These are phyloP conservation scores for Candida schatavii DNA, from an alignment of 805 yeast genomes.

Conservation along the genomic window DNA sequence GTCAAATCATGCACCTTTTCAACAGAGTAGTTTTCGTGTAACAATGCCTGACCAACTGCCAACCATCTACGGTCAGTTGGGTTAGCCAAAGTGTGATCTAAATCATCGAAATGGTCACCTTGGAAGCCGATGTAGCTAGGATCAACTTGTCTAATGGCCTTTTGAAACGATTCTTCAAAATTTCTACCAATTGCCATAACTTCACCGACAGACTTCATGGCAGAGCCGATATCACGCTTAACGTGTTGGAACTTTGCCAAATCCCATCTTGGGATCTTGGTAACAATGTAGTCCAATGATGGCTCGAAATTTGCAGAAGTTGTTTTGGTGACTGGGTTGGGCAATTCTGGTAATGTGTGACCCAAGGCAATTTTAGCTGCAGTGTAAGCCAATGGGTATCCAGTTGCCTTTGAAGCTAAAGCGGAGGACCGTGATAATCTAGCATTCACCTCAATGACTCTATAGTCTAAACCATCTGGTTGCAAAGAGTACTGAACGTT, in stretches of 20 bases:
- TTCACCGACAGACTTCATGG: conserved; percentile 99
- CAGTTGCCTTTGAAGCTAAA: conserved; percentile 97
- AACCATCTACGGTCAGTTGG: conserved; percentile 97
- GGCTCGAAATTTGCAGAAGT: conserved; percentile 98
- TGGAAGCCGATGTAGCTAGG: conserved; percentile 90
- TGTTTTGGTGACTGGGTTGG: conserved; percentile 94
- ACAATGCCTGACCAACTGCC: conserved; percentile 95
- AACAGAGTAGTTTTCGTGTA: conserved; percentile 87
- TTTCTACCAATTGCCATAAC: conserved; percentile 99
- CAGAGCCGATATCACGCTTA: conserved; percentile 86
- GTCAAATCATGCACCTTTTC: conserved; percentile 89
- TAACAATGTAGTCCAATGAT: conserved; percentile 91
- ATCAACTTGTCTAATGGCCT: conserved; percentile 86
- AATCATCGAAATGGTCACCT: conserved; percentile 73
- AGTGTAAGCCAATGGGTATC: conserved; percentile 97
- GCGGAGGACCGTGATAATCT: conserved; percentile 97
- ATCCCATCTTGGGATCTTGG: conserved; percentile 99
- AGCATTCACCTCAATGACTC: conserved; percentile 97
- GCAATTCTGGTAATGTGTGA: conserved; percentile 89
- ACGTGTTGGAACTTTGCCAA: conserved; percentile 93
- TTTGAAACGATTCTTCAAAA: conserved; percentile 96
- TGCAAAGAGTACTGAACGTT: conserved; percentile 95
- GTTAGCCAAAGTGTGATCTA: conserved; percentile 72
- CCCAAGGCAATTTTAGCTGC: conserved; percentile 97
- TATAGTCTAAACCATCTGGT: conserved; percentile 92